phyloP scores from a whole-genome alignment of 2,329 filamentous ascomycete species.

The Microsporum ferrugineum region DNA sequence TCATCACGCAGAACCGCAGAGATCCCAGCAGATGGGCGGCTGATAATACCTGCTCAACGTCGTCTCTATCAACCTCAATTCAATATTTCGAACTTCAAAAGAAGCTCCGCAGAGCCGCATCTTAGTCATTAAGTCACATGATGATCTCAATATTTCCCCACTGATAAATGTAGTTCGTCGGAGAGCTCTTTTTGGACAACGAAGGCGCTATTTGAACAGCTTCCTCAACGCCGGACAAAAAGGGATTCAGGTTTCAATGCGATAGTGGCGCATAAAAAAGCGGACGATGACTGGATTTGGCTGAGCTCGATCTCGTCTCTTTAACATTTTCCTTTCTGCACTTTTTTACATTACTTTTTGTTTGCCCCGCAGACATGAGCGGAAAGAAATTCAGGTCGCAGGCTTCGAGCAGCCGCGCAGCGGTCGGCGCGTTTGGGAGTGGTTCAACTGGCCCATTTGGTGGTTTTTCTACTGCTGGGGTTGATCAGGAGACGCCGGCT shows the following conservation, averaged over 20 bases:
- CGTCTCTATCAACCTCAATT: neutral
- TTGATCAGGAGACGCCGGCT: slow-evolving; percentile 34
- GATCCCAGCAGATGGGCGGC: neutral
- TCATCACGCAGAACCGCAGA: neutral
- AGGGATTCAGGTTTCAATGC: neutral
- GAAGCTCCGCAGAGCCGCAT: neutral
- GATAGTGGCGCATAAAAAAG: neutral
- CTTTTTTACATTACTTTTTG: neutral
- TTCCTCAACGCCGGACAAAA: neutral
- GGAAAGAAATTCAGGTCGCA: slow-evolving; percentile 54
- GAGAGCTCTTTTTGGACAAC: neutral
- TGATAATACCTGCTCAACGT: neutral
- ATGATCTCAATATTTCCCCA: neutral
- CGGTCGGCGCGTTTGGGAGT: slow-evolving; percentile 37
- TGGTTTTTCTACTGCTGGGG: slow-evolving; percentile 27
- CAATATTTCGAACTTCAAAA: neutral
- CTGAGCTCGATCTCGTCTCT: neutral
- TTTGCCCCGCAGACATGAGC: slow-evolving; percentile 29
- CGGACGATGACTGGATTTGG: neutral
- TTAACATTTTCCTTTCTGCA: neutral
- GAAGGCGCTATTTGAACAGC: neutral
- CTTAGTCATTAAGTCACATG: neutral
- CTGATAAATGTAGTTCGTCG: neutral
- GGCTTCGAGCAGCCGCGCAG: slow-evolving; percentile 52
- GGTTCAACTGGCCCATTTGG: slow-evolving; percentile 28